Conservation (phyloP, 1,284 basidiomycete species). For the Microbotryum intermedium region DNA sequence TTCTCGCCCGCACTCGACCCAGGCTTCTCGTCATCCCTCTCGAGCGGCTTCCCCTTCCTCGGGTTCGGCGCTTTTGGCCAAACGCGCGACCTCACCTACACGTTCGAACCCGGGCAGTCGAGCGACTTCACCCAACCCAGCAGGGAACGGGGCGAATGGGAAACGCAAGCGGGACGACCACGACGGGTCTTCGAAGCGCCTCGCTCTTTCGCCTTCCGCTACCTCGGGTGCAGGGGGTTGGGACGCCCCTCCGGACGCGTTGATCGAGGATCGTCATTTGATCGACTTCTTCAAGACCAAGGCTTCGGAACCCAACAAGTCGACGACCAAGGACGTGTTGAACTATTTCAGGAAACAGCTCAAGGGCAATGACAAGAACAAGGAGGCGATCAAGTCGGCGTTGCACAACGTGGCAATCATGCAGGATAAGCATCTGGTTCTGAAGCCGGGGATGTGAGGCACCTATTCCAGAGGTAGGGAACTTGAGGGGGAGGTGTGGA, state of each 20-base stretch:
- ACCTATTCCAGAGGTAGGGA: no score
- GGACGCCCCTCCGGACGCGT: constrained; percentile 27
- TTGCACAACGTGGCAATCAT: constrained; percentile 64
- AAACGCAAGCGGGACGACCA: constrained; percentile 20
- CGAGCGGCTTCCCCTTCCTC: constrained; percentile 38
- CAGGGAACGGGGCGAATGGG: not conserved
- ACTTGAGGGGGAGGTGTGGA: no score
- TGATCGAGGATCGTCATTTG: constrained; percentile 56
- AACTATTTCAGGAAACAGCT: constrained; percentile 64
- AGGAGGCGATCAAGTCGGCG: constrained; percentile 60
- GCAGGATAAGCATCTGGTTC: constrained; percentile 54
- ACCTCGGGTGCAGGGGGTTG: not conserved
- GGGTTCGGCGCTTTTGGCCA: constrained; percentile 63
- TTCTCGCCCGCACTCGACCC: not conserved
- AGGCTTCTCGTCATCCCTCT: constrained; percentile 11
- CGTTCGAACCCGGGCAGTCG: constrained; percentile 10
- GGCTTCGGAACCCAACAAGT: constrained; percentile 49
- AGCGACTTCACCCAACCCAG: constrained; percentile 3
- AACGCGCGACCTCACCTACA: constrained; percentile 63
- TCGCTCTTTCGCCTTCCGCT: constrained; percentile 41
- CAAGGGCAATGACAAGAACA: constrained; percentile 54
- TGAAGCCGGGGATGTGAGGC: constrained; percentile 22
- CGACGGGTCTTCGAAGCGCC: constrained; percentile 9
- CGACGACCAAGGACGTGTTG: constrained; percentile 49
- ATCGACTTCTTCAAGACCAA: constrained; percentile 58